Conservation (phyloP, 208 protist genomes). For the Crithidia mellificae region DNA sequence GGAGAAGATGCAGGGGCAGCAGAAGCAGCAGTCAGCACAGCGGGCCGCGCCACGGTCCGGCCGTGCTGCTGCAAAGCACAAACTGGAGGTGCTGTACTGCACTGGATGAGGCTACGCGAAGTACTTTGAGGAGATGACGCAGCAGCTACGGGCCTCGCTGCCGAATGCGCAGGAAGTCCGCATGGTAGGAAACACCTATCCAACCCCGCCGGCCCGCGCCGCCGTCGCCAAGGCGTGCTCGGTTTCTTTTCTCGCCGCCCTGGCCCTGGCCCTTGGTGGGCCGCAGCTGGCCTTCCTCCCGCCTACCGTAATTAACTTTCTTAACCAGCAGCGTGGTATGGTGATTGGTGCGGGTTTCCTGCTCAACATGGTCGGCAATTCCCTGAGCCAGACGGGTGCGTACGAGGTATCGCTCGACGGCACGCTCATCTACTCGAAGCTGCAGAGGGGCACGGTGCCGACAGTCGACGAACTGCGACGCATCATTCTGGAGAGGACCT, state of each 20-base stretch:
- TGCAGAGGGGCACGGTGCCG: constrained; percentile 45
- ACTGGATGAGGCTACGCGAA: constrained; percentile 80
- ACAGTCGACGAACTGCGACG: constrained; percentile 27
- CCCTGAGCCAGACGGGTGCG: constrained; percentile 53
- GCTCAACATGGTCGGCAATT: constrained; percentile 56
- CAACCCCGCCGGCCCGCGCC: constrained; percentile 42
- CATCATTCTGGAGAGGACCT: constrained; percentile 42
- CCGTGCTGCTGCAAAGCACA: constrained; percentile 17
- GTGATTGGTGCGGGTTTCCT: constrained; percentile 56
- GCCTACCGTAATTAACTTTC: constrained; percentile 26
- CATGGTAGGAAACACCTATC: constrained; percentile 51
- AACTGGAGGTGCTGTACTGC: constrained; percentile 60
- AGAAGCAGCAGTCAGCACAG: background rate
- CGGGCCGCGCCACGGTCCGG: no score
- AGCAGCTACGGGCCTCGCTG: constrained; percentile 36
- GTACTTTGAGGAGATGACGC: constrained; percentile 71
- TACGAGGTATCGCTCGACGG: constrained; percentile 78
- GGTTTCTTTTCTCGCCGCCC: constrained; percentile 37
- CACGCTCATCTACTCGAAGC: constrained; percentile 67
- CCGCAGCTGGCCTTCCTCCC: constrained; percentile 44
- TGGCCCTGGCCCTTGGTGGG: constrained; percentile 41
- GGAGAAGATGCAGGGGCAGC: background rate
- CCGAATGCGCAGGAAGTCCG: constrained; percentile 44
- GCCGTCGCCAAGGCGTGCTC: constrained; percentile 35
- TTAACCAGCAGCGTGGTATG: constrained; percentile 45